Percentiles rank a stretch among this genome's conserved stretches.
phyloP scores from a whole-genome alignment of 202 grass and related monocot genomes.

The Thinopyrum obtusiflorum region DNA sequence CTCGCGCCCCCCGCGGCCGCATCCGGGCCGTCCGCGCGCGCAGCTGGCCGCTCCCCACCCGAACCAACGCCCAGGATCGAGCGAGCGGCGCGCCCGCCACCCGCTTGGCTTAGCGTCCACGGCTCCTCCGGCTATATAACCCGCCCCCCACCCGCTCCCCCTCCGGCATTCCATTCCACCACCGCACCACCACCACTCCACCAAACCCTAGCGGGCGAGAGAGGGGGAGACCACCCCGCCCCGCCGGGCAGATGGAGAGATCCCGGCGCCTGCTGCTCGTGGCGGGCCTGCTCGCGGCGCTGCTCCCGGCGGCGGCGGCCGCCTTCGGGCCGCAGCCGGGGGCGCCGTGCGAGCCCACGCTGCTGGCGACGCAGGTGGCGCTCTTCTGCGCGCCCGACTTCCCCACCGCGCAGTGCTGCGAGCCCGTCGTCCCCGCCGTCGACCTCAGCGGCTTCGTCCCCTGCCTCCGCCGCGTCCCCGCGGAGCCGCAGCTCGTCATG shows the following conservation, averaged over 20 bases:
- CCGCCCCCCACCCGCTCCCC: background rate
- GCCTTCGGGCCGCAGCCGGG: background rate
- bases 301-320: background rate
- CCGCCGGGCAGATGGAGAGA: constrained; percentile 30
- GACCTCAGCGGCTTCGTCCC: constrained; percentile 47
- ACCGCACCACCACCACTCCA: background rate
- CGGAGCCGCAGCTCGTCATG: constrained; percentile 33
- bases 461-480: constrained; percentile 51
- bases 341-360: constrained; percentile 34
- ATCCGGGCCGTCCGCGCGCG: background rate
- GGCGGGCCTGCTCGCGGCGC: background rate
- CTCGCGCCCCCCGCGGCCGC: too few species aligned
- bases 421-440: constrained; percentile 31
- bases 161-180: background rate
- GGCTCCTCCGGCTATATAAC: constrained; percentile 20
- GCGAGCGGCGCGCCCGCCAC: background rate
- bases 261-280: constrained; percentile 3
- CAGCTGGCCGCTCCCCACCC: background rate
- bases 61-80: background rate
- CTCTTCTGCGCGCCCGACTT: constrained; percentile 46
- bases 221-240: background rate
- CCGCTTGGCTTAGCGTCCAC: background rate
- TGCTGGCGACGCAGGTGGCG: constrained; percentile 36
- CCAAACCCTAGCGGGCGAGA: constrained; percentile 1
- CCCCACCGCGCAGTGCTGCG: constrained; percentile 48